Base-by-base conservation (phyloP, 495 filamentous ascomycete genomes). In the Melanomma pulvis-pyrius region DNA sequence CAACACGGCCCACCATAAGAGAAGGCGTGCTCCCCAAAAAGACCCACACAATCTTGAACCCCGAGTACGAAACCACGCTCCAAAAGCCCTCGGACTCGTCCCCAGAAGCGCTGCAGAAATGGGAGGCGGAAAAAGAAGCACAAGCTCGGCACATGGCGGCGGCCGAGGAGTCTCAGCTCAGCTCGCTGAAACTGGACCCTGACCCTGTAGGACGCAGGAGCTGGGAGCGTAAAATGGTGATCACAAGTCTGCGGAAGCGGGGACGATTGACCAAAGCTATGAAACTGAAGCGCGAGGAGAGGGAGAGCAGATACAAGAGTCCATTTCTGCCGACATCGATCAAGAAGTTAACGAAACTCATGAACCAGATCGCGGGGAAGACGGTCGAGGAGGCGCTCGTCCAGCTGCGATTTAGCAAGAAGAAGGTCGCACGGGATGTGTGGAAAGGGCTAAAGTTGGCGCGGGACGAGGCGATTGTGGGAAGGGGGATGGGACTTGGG, bases 341-440 rank as follows among this genome's bases (percentile, higher is more conserved):
- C 54, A 97, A 97, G 86, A 98, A 98, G 81, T 82, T 98, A 53
- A 87, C 86, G 3, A 83, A 87, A 19, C 77, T 98, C 58, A 90
- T 92, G 34, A 83, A 87, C 29, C 94, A 97, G 80, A 94, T 98
- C 72, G 80, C 84, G 0, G 94, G 94, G 41, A 97, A 97, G 87
- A 88, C 87, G 28, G 81, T 98, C 70, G 91, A 91, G 46, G 93
- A 98, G 30, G 94, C 94, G 15, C 90, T 98, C 63, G 77, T 89
- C 67, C 94, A 98, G 83, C 97, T 98, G 93, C 86, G 88, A 36
- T 97, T 92, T 78, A 91, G 87, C 77, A 90, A 90, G 83, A 98
- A 98, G 86, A 93, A 92, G 82, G 90, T 86, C 52, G 92, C 94
- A 12, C 81, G 82, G 73, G 90, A 96, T 71, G 89, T 97, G 15